A percentile compares a stretch with the other conserved stretches of the same genome.
These are phyloP conservation scores for Quillaja saponaria DNA, from an alignment of 306 rosid genomes.

Conservation along the genomic window DNA sequence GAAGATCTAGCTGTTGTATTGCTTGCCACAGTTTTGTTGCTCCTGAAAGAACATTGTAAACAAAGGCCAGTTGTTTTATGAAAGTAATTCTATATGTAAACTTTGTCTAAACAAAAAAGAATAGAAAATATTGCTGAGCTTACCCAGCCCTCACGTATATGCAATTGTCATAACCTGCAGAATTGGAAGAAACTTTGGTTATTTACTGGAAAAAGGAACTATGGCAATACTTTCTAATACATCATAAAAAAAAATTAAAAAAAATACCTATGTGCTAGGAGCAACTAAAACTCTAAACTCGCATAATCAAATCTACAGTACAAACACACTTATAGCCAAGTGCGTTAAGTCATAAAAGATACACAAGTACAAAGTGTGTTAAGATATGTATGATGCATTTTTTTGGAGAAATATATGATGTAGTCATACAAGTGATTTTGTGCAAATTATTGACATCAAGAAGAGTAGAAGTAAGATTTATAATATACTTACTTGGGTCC, in stretches of 20 bases:
- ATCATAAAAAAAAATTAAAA: no score
- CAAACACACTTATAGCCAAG: no score
- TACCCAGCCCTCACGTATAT: slow-evolving; percentile 76
- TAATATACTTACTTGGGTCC: slow-evolving; percentile 82
- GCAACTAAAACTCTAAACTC: slow-evolving; percentile 7
- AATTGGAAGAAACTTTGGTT: slow-evolving; percentile 19
- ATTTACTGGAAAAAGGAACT: background rate
- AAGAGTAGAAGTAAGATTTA: background rate
- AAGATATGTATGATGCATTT: no score
- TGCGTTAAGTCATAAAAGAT: no score
- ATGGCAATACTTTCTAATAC: no score
- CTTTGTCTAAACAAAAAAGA: background rate
- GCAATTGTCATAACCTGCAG: slow-evolving; percentile 88
- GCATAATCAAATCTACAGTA: background rate
- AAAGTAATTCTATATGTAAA: background rate
- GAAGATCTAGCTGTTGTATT: slow-evolving; percentile 79
- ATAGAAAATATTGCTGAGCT: no score
- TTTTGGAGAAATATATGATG: no score
- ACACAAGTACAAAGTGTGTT: no score
- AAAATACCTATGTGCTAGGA: background rate
- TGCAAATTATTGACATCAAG: no score
- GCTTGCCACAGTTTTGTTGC: slow-evolving; percentile 59
- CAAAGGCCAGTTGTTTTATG: slow-evolving; percentile 16
- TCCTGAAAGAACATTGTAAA: slow-evolving; percentile 44
- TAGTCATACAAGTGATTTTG: no score